Conservation (phyloP, 2,329 filamentous ascomycete species). For the Hymenotorrendiella dingleyae region DNA sequence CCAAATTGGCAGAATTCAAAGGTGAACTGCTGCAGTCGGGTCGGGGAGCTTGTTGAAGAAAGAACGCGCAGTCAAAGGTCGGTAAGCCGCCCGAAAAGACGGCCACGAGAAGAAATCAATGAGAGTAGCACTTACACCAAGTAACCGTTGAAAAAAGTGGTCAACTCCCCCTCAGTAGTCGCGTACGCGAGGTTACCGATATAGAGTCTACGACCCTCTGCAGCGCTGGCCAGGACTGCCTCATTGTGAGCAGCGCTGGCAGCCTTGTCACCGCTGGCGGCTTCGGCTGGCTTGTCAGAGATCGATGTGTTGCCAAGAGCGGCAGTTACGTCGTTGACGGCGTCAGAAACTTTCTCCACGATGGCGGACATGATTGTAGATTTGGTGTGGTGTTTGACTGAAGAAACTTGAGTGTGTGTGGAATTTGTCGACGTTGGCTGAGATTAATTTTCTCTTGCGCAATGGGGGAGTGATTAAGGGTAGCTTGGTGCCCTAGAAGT, state of each 20-base stretch:
- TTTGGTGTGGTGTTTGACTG: constrained; percentile 37
- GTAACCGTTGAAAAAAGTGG: constrained; percentile 99
- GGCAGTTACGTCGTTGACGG: constrained; percentile 70
- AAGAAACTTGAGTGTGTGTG: constrained; percentile 45
- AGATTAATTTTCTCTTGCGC: constrained; percentile 58
- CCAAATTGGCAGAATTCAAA: no score
- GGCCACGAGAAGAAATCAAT: background rate
- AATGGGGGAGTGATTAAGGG: constrained; percentile 66
- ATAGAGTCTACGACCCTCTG: constrained; percentile 98
- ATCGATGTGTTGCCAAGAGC: constrained; percentile 62
- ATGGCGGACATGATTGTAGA: constrained; percentile 76
- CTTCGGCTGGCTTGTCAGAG: constrained; percentile 45
- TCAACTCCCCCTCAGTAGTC: constrained; percentile 99
- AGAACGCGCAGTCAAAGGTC: no score
- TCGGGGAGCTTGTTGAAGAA: no score
- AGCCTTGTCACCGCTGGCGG: constrained; percentile 55
- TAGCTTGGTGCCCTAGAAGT: constrained; percentile 83
- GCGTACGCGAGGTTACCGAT: constrained; percentile 99
- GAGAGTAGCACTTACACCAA: constrained; percentile 72
- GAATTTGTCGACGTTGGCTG: constrained; percentile 38
- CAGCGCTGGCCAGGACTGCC: constrained; percentile 92
- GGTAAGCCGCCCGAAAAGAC: background rate
- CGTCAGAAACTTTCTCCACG: constrained; percentile 62
- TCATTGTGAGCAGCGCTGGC: constrained; percentile 60
- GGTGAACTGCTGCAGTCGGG: no score